Evolutionary conservation across 2,329 filamentous ascomycete genomes (phyloP), one percentile per base, ranked within the genome.

Genomic region (Claviceps sp.): DNA sequence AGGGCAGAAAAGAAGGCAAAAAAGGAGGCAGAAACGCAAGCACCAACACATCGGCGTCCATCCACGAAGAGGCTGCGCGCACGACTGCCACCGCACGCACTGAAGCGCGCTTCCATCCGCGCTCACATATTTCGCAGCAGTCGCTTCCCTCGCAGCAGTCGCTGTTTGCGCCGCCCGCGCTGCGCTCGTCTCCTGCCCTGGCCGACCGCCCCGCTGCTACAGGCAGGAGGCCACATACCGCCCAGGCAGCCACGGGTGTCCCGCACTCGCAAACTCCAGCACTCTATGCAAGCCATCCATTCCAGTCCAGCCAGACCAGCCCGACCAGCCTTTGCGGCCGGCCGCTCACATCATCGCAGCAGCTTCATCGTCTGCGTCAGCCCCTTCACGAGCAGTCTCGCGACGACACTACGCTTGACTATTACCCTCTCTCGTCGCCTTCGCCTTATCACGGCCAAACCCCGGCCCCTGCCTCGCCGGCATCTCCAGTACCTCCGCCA

Each of bases 131-230:
- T 22, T 30, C 50, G 43, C 46, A 44, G 34, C 46, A 42, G 16
- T 44, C 50, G 17, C 50, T 16, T 39, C 45, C 47, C 6, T 48
- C 50, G 4, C 51, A 45, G 19, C 17, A 34, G 3, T 39, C 50
- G 24, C 46, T 48, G 4, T 40, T 14, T 43, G 47, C 52, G 50
- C 50, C 38, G 7, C 41, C 41, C 37, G 47, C 42, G 30, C 41
- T 47, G 34, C 39, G 41, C 16, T 47, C 50, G 10, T 50, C 73
- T 52, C 71, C 72, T 52, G 72, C 72, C 55, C 72, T 74, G 57
- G 69, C 64, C 51, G 69, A 61, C 57, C 58, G 68, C 42, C 71
- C 72, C 60, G 68, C 67, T 52, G 66, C 67, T 52, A 65, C 70
- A 26, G 38, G 50, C 52, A 64, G 58, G 51, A 56, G 60, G 42